Evolutionary conservation across 1,284 basidiomycete species (phyloP), one percentile per base, ranked within the genome.

Genomic region (Trichosporon coremiiforme): DNA sequence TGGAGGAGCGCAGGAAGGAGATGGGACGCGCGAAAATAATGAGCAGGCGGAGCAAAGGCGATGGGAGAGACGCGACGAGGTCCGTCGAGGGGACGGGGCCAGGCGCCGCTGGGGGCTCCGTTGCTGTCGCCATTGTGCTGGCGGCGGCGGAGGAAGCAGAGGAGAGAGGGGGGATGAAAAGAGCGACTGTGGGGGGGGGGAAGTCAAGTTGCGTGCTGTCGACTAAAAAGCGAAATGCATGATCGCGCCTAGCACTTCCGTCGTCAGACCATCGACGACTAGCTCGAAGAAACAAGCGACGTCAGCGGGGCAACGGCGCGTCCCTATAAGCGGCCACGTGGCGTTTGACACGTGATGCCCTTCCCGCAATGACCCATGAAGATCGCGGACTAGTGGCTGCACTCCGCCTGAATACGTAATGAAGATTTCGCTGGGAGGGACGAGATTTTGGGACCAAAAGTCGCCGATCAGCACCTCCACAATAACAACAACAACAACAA

Each of bases 1-100:
- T 77, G 0, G 80, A 66, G 70, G 83, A 84, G n/a, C 88, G 85
- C 10, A 87, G 65, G 6, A 75, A 71, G 17, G 87, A 82, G 41
- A 93, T 87, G 22, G 85, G 80, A 0, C 89, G 88, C 0, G 87
- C 87, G 68, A 83, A 80, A n/a, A 84, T 71, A 62, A 84, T 73
- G 12, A 85, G 79, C 12, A 85, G 76, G 4, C 83, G 79, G 2
- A 84, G 74, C 64, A 84, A 70, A 0, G 83, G 82, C 3, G 80
- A 77, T 0, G 84, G 83, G 4, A 84, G 76, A 17, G 82, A 79
- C 4, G 75, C 70, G 55, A 84, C 70, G 63, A 84, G 71, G 67
- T 83, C 80, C n/a, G 76, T 53, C 2, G 66, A 41, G 4, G 68
- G 66, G n/a, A 64, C 45, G 17, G 63, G 50, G 50, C 36, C 66